phyloP scores from a whole-genome alignment of 2,329 filamentous ascomycete species.

The Colletotrichum navitas region DNA sequence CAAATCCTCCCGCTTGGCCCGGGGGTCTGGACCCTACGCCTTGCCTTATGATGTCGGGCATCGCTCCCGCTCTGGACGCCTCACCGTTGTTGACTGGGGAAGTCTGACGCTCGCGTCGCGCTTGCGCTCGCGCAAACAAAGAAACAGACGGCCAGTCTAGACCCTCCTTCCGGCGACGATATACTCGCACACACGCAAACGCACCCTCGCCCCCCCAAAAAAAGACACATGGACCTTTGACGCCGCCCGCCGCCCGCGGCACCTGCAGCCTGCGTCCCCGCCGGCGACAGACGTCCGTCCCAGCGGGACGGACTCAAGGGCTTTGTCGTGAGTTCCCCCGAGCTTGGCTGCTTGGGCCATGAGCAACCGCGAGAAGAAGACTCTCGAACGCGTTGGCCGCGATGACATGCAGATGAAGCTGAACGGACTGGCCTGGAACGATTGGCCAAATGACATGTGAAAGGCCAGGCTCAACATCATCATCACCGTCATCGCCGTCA shows the following conservation, averaged over 20 bases:
- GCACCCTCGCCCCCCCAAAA: not conserved
- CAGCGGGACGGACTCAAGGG: not conserved
- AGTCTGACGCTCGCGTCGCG: conserved; percentile 16
- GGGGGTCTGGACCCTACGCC: conserved; percentile 13
- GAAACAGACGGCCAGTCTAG: not conserved
- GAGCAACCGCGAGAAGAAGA: not conserved
- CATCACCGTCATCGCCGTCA: not conserved
- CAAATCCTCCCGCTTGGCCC: conserved; percentile 16
- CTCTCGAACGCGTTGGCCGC: not conserved
- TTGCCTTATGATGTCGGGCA: not conserved
- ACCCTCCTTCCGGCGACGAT: conserved; percentile 18
- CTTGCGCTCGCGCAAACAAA: conserved; percentile 31
- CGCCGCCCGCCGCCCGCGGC: conserved; percentile 16
- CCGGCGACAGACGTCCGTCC: not conserved
- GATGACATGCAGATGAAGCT: not conserved
- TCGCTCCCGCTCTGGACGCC: not conserved
- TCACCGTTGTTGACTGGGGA: not conserved
- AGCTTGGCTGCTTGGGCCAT: not conserved
- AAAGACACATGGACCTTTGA: conserved; percentile 2
- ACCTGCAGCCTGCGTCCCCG: conserved; percentile 24
- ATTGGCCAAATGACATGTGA: not conserved
- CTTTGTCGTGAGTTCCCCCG: not conserved
- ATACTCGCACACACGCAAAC: not conserved
- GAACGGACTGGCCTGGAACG: not conserved
- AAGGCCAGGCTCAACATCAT: conserved; percentile 1